Evolutionary conservation across 768 basidiomycete genomes (phyloP), one percentile per base, ranked within the genome.

Genomic region (Termitomyces sp.): DNA sequence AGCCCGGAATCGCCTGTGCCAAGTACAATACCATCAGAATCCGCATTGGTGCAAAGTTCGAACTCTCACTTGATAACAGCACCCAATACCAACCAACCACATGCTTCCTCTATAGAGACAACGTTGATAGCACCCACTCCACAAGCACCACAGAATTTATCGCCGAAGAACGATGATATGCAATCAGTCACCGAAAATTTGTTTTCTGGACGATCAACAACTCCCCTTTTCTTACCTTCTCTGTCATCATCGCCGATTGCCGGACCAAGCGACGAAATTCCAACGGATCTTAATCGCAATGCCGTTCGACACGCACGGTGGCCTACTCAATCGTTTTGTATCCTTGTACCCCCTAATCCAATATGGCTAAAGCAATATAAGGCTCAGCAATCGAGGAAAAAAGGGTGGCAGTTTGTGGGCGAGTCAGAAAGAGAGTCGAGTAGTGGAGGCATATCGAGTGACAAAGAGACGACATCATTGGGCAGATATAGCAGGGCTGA

Each of bases 151-250:
- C 28, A 13, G 40, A 32, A 8, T 41, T 3, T 13, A 30, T 26
- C 38, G 28, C 4, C 30, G 4, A 35, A 36, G 23, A 20, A 35
- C 4, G 26, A 36, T 46, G 50, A 41, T 28, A 2, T 4, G 3
- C 30, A 4, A 51, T 20, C 50, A 4, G 41, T 43, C n/a, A 2
- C 1, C 33, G 50, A 30, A 32, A 36, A 23, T 33, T 20, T 36
- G 32, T n/a, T 50, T 18, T 55, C 50, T 16, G 44, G 56, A 23
- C 38, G 55, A 43, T 68, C 67, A 9, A 71, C 67, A 51, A 61
- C 75, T 14, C 82, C 82, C 32, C 69, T 82, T 49, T 83, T 83
- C 62, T 63, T 82, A 32, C 82, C 82, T 40, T 83, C 80, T 43
- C 77, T 76, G 6, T 69, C 75, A 1, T 60, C 66, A 58, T 77